These are phyloP conservation scores for Pterocarpus santalinus DNA, from an alignment of 306 rosid genomes.

Conservation along the genomic window DNA sequence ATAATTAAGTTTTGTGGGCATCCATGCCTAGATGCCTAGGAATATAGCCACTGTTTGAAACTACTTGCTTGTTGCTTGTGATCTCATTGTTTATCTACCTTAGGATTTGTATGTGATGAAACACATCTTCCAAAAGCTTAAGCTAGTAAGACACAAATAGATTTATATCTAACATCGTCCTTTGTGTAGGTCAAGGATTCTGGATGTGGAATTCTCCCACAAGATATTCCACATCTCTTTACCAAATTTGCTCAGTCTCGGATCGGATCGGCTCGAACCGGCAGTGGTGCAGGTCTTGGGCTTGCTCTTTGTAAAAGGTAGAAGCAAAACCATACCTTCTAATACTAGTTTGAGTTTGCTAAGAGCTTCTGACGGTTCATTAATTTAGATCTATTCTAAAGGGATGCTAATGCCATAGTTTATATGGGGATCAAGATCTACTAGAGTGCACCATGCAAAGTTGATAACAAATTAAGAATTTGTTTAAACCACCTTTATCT, in stretches of 20 bases:
- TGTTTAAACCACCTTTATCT: too few relatives aligned
- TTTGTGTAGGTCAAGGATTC: slow-evolving; percentile 86
- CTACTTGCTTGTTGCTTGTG: not conserved
- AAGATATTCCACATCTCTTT: slow-evolving; percentile 78
- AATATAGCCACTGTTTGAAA: slow-evolving; percentile 24
- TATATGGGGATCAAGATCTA: not conserved
- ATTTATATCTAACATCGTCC: slow-evolving; percentile 26
- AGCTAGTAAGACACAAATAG: too few relatives aligned
- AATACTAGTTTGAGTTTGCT: not conserved
- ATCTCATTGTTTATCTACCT: too few relatives aligned
- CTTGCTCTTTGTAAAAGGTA: slow-evolving; percentile 96
- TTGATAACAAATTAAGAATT: too few relatives aligned
- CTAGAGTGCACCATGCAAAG: too few relatives aligned
- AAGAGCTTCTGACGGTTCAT: not conserved
- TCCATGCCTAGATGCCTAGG: slow-evolving; percentile 23
- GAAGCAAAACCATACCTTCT: not conserved
- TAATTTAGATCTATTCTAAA: slow-evolving; percentile 15
- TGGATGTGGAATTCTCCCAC: slow-evolving; percentile 83
- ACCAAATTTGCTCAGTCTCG: slow-evolving; percentile 75
- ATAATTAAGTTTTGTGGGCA: slow-evolving; percentile 1
- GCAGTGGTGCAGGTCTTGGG: slow-evolving; percentile 79
- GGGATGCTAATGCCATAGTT: not conserved
- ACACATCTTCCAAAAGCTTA: too few relatives aligned
- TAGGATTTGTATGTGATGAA: too few relatives aligned
- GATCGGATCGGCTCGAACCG: slow-evolving; percentile 64